Conservation (phyloP, 2,329 filamentous ascomycete species). For the Penicillium hesseltinei region DNA sequence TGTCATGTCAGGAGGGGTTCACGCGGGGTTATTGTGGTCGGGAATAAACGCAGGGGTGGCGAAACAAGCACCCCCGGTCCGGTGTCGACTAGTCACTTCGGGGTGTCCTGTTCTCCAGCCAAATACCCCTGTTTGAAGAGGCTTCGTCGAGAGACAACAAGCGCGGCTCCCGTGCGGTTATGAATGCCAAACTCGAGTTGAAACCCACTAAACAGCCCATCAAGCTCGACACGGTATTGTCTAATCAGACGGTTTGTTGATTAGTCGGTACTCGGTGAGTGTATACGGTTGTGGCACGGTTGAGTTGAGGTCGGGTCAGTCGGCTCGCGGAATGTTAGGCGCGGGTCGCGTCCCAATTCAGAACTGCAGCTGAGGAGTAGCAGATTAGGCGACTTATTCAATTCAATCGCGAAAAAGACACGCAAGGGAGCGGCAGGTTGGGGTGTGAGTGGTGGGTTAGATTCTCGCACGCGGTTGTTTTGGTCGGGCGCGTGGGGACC, state of each 20-base stretch:
- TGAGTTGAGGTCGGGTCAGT: neutral
- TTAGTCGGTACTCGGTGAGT: neutral
- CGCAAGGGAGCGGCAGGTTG: conserved; percentile 21
- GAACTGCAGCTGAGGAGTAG: neutral
- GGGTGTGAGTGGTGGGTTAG: conserved; percentile 20
- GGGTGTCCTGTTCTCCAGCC: neutral
- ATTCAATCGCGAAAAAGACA: conserved; percentile 4
- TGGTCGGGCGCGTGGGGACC: conserved; percentile 40
- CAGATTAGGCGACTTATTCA: conserved; percentile 1
- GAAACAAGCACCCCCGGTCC: conserved; percentile 11
- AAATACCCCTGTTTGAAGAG: conserved; percentile 1
- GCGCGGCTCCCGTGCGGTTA: neutral
- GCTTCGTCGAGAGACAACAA: conserved; percentile 1
- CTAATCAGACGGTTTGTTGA: neutral
- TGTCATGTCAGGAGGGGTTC: conserved; percentile 37
- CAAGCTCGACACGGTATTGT: neutral
- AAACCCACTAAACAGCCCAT: neutral
- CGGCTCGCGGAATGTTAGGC: conserved; percentile 9
- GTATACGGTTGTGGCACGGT: conserved; percentile 6
- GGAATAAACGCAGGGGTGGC: conserved; percentile 22
- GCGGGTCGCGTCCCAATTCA: conserved; percentile 7
- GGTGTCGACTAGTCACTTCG: neutral
- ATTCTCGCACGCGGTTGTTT: conserved; percentile 41
- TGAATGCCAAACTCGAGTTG: neutral
- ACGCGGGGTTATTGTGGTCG: conserved; percentile 32